These are phyloP conservation scores for Barnettozyma wickerhamii DNA, from an alignment of 805 yeast species.

Conservation along the genomic window DNA sequence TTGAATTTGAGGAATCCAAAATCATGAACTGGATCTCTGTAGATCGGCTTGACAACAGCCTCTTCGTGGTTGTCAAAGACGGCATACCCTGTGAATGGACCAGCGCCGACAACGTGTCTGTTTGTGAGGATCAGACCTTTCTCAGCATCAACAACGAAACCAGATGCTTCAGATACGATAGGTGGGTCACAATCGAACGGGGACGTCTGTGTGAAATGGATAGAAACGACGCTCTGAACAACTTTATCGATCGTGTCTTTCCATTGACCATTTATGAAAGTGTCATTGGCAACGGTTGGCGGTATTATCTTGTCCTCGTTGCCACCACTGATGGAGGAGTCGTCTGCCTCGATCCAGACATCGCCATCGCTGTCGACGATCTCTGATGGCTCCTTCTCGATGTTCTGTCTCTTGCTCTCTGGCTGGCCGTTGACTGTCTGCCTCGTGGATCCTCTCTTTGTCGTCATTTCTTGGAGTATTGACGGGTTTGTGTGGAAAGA, in stretches of 20 bases:
- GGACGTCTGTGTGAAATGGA: constrained; percentile 83
- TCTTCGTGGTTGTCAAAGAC: constrained; percentile 95
- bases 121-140: constrained; percentile 85
- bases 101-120: constrained; percentile 94
- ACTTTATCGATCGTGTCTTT: constrained; percentile 76
- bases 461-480: neutral
- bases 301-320: neutral
- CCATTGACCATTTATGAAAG: constrained; percentile 47
- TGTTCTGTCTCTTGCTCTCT: neutral
- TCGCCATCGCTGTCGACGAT: constrained; percentile 4
- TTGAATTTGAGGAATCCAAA: constrained; percentile 85
- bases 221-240: constrained; percentile 81
- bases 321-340: constrained; percentile 1
- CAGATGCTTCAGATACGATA: constrained; percentile 86
- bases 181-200: constrained; percentile 85
- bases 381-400: neutral
- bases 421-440: constrained; percentile 2
- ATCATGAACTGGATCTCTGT: constrained; percentile 94
- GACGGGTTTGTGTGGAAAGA: neutral
- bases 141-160: constrained; percentile 83
- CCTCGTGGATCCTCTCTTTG: constrained; percentile 2
- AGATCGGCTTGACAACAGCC: constrained; percentile 77
- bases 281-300: constrained; percentile 5
- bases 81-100: constrained; percentile 88
- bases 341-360: constrained; percentile 5